Conservation (phyloP, 805 yeast species). For the Tetrapisispora fleetii region DNA sequence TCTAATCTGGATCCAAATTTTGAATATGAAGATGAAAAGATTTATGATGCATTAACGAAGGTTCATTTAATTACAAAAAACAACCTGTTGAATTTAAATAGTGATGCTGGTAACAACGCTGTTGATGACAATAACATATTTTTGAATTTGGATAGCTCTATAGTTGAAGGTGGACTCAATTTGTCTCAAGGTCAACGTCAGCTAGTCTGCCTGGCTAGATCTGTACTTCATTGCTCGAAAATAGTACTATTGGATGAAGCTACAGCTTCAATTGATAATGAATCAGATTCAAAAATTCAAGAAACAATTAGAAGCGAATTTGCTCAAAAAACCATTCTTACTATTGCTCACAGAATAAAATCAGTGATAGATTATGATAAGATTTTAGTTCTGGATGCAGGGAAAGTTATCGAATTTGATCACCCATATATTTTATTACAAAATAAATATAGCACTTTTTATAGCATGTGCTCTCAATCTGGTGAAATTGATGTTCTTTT, state of each 20-base stretch:
- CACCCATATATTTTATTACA: conserved; percentile 49
- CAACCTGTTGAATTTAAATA: conserved; percentile 15
- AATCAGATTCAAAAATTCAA: conserved; percentile 66
- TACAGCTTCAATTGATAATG: conserved; percentile 71
- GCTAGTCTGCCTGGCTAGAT: conserved; percentile 63
- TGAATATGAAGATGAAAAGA: conserved; percentile 46
- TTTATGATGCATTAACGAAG: conserved; percentile 64
- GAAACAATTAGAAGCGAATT: conserved; percentile 66
- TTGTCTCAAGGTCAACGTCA: conserved; percentile 77
- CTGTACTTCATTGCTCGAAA: conserved; percentile 54
- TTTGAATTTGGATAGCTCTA: conserved; percentile 42
- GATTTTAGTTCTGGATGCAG: conserved; percentile 68
- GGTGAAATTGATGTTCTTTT: conserved; percentile 74
- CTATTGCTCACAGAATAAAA: conserved; percentile 72
- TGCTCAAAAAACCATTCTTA: conserved; percentile 54
- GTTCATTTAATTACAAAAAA: conserved; percentile 51
- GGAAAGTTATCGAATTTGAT: conserved; percentile 59
- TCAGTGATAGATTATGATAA: conserved; percentile 71
- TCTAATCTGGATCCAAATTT: conserved; percentile 66
- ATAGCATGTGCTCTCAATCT: conserved; percentile 65
- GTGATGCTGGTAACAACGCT: background rate
- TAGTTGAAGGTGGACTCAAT: conserved; percentile 64
- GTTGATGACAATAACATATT: conserved; percentile 50
- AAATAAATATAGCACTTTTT: conserved; percentile 40
- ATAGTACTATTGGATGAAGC: conserved; percentile 70